Evolutionary conservation across 768 basidiomycete species (phyloP).

Genomic region (Hericium rajendrae): DNA sequence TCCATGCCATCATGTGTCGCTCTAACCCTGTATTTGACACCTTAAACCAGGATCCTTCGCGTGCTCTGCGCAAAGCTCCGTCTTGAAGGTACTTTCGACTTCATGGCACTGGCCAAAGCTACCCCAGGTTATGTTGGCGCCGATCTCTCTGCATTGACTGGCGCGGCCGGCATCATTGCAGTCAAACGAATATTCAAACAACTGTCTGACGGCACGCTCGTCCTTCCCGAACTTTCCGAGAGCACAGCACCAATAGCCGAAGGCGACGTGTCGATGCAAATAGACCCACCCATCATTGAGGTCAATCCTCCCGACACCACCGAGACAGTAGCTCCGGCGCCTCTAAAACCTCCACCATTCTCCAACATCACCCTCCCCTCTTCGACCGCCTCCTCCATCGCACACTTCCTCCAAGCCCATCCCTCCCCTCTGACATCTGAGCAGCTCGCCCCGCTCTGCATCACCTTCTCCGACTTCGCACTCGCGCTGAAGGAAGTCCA

Average conservation of each 20-base stretch:
- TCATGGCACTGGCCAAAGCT: conserved; percentile 73
- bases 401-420: conserved; percentile 82
- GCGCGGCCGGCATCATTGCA: conserved; percentile 91
- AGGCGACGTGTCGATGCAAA: conserved; percentile 25
- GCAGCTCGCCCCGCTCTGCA: conserved; percentile 74
- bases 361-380: conserved; percentile 30
- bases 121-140: conserved; percentile 98
- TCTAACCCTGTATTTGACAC: background rate
- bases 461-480: conserved; percentile 74
- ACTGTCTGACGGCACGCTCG: conserved; percentile 50
- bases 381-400: conserved; percentile 51
- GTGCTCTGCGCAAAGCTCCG: conserved; percentile 80
- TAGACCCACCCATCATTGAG: conserved; percentile 21
- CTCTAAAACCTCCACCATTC: conserved; percentile 22
- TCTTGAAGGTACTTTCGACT: conserved; percentile 84
- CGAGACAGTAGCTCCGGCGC: conserved; percentile 8
- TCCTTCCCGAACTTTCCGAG: conserved; percentile 36
- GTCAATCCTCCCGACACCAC: background rate
- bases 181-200: conserved; percentile 90
- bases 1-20: conserved; percentile 6
- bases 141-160: conserved; percentile 81
- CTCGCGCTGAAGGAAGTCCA: conserved; percentile 82
- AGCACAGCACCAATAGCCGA: conserved; percentile 14
- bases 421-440: conserved; percentile 67
- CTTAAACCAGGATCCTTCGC: conserved; percentile 78